These are phyloP conservation scores for Sphaerobolus stellatus DNA, from an alignment of 1,284 basidiomycete species.

Conservation along the genomic window DNA sequence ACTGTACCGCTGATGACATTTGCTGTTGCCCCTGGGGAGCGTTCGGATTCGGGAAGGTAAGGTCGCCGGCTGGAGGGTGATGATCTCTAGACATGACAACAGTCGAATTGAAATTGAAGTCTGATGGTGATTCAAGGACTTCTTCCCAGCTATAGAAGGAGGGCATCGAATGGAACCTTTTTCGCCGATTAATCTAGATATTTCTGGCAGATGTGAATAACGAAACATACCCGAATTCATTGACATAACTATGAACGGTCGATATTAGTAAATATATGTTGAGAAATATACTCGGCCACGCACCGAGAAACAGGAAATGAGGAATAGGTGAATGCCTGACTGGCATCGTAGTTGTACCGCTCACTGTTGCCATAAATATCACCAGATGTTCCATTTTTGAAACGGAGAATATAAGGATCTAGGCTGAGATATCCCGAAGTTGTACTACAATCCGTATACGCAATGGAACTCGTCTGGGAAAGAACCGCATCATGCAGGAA, in stretches of 20 bases:
- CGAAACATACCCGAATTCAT: constrained; percentile 59
- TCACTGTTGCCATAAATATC: constrained; percentile 61
- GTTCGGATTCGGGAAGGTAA: constrained; percentile 59
- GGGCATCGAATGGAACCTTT: constrained; percentile 65
- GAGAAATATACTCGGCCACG: constrained; percentile 13
- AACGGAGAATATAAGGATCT: constrained; percentile 55
- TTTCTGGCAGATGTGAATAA: neutral
- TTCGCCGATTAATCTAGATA: constrained; percentile 1
- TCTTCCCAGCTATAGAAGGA: constrained; percentile 65
- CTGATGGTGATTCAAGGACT: constrained; percentile 48
- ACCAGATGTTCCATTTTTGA: constrained; percentile 49
- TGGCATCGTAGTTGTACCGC: constrained; percentile 59
- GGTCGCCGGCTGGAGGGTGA: constrained; percentile 54
- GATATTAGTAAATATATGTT: neutral
- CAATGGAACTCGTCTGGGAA: constrained; percentile 53
- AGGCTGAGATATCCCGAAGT: constrained; percentile 57
- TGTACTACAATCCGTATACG: constrained; percentile 64
- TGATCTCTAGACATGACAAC: constrained; percentile 60
- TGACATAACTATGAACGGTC: constrained; percentile 45
- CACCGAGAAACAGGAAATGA: constrained; percentile 55
- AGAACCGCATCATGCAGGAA: constrained; percentile 50
- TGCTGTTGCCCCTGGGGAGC: constrained; percentile 53
- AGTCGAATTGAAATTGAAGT: constrained; percentile 60
- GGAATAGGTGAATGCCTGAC: constrained; percentile 53
- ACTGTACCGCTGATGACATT: constrained; percentile 51